These are phyloP conservation scores for Fraxinus sp. DNA, from an alignment of 305 asterid genomes.

Conservation along the genomic window DNA sequence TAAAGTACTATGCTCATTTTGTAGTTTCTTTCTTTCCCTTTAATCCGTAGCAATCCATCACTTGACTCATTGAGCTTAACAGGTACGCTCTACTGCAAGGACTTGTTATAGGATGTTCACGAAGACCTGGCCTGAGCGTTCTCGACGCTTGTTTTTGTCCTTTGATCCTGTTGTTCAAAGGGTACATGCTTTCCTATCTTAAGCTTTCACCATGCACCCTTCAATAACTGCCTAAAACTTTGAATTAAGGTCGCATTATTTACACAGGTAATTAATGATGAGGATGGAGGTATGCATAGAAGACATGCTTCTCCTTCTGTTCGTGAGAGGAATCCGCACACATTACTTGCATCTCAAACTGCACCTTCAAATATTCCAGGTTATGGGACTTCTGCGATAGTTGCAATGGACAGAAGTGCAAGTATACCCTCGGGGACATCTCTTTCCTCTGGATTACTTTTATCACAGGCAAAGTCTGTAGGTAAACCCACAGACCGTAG, in stretches of 20 bases:
- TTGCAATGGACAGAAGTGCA: slow-evolving; percentile 93
- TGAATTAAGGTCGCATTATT: slow-evolving; percentile 24
- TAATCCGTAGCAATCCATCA: slow-evolving; percentile 23
- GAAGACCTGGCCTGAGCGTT: slow-evolving; percentile 98
- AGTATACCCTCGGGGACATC: slow-evolving; percentile 72
- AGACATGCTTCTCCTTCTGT: slow-evolving; percentile 95
- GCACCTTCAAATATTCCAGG: slow-evolving; percentile 75
- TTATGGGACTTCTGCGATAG: slow-evolving; percentile 97
- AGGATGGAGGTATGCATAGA: slow-evolving; percentile 97
- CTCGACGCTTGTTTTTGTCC: slow-evolving; percentile 79
- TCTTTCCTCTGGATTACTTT: slow-evolving; percentile 64
- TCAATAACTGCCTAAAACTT: slow-evolving; percentile 19
- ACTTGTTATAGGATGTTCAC: slow-evolving; percentile 92
- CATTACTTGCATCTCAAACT: slow-evolving; percentile 57
- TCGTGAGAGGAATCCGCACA: slow-evolving; percentile 78
- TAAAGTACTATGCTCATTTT: not conserved
- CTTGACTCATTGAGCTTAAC: slow-evolving; percentile 29
- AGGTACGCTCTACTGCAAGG: slow-evolving; percentile 99
- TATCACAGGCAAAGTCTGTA: slow-evolving; percentile 73
- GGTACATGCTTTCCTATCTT: slow-evolving; percentile 44
- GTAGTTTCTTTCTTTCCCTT: slow-evolving; percentile 15
- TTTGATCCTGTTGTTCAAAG: slow-evolving; percentile 97
- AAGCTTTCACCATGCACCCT: slow-evolving; percentile 13
- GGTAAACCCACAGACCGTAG: slow-evolving; percentile 78
- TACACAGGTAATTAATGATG: slow-evolving; percentile 81